phyloP scores from a whole-genome alignment of 768 basidiomycete species.

The Leccinum ochraceum region DNA sequence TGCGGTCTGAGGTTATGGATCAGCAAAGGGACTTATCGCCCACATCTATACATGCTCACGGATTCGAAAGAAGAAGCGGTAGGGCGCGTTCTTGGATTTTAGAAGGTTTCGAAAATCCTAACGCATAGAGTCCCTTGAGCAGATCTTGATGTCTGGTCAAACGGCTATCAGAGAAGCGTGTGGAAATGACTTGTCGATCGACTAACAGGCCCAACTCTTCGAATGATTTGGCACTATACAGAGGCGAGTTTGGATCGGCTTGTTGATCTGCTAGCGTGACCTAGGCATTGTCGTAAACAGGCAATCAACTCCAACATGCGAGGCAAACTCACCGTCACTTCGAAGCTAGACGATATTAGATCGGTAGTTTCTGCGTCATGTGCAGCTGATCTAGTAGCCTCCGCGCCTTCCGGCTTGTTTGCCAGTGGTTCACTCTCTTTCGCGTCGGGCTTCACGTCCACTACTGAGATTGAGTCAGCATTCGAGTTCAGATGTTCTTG shows the following conservation, averaged over 20 bases:
- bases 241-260: conserved; percentile 91
- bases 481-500: neutral
- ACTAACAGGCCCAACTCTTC: conserved; percentile 94
- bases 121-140: conserved; percentile 90
- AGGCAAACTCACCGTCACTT: conserved; percentile 62
- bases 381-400: conserved; percentile 24
- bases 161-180: conserved; percentile 7
- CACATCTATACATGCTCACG: conserved; percentile 51
- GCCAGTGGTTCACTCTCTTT: conserved; percentile 26
- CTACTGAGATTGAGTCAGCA: conserved; percentile 16
- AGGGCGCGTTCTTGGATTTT: conserved; percentile 98
- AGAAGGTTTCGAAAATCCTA: conserved; percentile 97
- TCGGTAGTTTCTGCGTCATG: conserved; percentile 43
- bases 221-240: conserved; percentile 91
- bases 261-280: conserved; percentile 98
- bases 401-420: conserved; percentile 21
- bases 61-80: conserved; percentile 85
- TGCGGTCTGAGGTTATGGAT: conserved; percentile 62
- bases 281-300: conserved; percentile 39
- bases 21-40: neutral
- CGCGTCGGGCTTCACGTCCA: conserved; percentile 25
- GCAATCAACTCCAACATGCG: neutral
- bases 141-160: conserved; percentile 74
- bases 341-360: conserved; percentile 77
- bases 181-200: neutral